A percentile compares a stretch with the other conserved stretches of the same genome.
Conservation (phyloP, 495 filamentous ascomycete genomes). For the Aspergillus steynii region DNA sequence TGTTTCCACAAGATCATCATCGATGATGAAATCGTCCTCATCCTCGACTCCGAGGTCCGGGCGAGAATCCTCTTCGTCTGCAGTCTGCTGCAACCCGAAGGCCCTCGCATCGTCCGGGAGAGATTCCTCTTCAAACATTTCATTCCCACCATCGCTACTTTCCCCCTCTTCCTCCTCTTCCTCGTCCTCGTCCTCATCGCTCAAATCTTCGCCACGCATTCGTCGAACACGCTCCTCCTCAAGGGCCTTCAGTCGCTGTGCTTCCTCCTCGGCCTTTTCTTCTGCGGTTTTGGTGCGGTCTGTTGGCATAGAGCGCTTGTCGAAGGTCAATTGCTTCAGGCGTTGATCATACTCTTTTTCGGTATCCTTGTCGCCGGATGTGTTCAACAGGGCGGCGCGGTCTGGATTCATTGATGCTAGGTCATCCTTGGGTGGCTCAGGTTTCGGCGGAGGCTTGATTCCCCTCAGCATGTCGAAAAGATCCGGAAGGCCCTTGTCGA, state of each 20-base stretch:
- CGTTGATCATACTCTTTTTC: constrained; percentile 85
- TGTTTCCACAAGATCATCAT: constrained; percentile 74
- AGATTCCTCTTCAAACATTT: constrained; percentile 34
- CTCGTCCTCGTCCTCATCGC: constrained; percentile 41
- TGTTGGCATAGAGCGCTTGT: constrained; percentile 78
- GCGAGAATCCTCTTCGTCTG: constrained; percentile 29
- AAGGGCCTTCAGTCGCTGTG: constrained; percentile 69
- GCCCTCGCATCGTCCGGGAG: constrained; percentile 53
- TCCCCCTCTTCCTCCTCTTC: constrained; percentile 50
- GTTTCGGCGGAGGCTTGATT: constrained; percentile 41
- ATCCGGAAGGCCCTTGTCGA: constrained; percentile 76
- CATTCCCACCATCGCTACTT: constrained; percentile 44
- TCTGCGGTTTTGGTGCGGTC: constrained; percentile 90
- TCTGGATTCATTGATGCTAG: constrained; percentile 59
- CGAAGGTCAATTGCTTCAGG: constrained; percentile 76
- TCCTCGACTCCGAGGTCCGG: constrained; percentile 66
- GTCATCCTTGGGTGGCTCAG: constrained; percentile 42
- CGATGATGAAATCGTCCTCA: constrained; percentile 89
- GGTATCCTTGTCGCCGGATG: constrained; percentile 58
- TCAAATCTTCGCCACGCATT: constrained; percentile 45
- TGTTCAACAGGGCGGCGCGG: constrained; percentile 57
- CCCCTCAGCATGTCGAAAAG: constrained; percentile 71
- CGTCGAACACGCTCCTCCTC: constrained; percentile 67
- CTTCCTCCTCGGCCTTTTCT: constrained; percentile 75
- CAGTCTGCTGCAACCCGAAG: constrained; percentile 53